Base-by-base conservation (phyloP, 345 rosid species). In the Hypericum androsaemum region DNA sequence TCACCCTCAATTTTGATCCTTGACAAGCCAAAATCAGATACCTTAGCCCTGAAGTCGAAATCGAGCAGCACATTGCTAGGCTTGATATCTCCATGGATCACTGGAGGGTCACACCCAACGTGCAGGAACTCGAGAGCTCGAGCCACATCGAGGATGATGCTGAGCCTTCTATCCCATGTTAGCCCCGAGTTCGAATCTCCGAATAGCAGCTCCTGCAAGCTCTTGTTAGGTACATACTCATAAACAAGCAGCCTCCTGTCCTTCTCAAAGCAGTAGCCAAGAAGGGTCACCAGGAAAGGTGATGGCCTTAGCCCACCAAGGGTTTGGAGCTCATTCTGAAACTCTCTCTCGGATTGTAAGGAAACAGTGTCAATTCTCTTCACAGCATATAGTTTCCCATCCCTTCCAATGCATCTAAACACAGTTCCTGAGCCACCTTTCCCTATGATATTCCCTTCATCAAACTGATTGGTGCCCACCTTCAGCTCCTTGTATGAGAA, bases 341-440 rank as follows among this genome's bases (percentile, higher is more conserved):
- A 92, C 78, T 92, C 98, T 13, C 82, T 71, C 75, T 85, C 95
- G 12, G 90, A 63, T 42, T 92, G 89, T 28, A 83, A 60, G 50
- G 88, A 75, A 50, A 74, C 32, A 44, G 63, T 63, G 10, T 88
- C 97, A 15, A 88, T 83, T 59, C 95, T 74, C 67, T 92, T 92
- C 45, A 92, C 73, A 2, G 97, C 98, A 59, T 75, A 76, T 12
- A 82, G 60, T 70, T 83, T 92, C 12, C 98, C 97, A 49, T 85
- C 88, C 63, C 64, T 71, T 0, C 74, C 70, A 65, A 81, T 77
- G 71, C 97, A 95, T 63, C 81, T 69, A 58, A 83, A 92, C 6
- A 92, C 98, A 32, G 98, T 92, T 13, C 82, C 98, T 1, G 98
- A 85, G 2, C 98, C 98, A n/a, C 98, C 98, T 74, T 81, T 88